Base-by-base conservation (phyloP, 805 yeast genomes). In the Cyberlindnera euphorbiae region DNA sequence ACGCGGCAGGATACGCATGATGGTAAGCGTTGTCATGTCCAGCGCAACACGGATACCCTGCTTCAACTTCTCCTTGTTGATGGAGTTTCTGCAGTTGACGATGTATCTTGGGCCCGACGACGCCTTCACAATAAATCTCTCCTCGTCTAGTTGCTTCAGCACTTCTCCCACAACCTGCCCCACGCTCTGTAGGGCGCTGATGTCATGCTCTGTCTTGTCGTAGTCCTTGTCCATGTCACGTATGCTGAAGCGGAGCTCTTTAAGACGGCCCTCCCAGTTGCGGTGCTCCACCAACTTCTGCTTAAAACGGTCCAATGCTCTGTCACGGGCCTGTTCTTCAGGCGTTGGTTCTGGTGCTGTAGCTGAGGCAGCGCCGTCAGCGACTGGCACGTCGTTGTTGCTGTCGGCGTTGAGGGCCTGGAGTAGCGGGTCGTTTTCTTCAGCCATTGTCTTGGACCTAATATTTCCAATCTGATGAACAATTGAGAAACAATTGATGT, bases 91-190 rank as follows among this genome's bases (percentile, higher is more conserved):
- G 62, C 96, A 93, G 29, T 97, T 97, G 33, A 93, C 98, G 49
- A 93, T 93, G 60, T 93, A 93, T 55, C 98, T 76, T 29, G 98
- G 98, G 4, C 98, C 98, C 30, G 93, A 82, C 11, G 95, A 83
- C 2, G 97, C 97, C 67, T 90, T 90, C 33, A 93, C 97, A 47
- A 90, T 90, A 59, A 80, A 93, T 52, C 96, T 72, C 58, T 93
- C 98, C 34, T 86, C 95, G 45, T 90, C 95, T 53, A 93, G 70
- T 60, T 88, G 96, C 61, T 93, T 93, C 66, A 93, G 75, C 19
- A 93, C 95, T 62, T 93, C 98, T 39, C 98, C 98, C 48, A 93
- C 84, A 56, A 93, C 79, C 63, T 93, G 98, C 4, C 98, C 98
- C 44, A 93, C 95, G 46, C 94, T 82, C 63, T 93, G 98, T 47